These are phyloP conservation scores for Artemisia annua DNA, from an alignment of 129 eudicot genomes.

Conservation along the genomic window DNA sequence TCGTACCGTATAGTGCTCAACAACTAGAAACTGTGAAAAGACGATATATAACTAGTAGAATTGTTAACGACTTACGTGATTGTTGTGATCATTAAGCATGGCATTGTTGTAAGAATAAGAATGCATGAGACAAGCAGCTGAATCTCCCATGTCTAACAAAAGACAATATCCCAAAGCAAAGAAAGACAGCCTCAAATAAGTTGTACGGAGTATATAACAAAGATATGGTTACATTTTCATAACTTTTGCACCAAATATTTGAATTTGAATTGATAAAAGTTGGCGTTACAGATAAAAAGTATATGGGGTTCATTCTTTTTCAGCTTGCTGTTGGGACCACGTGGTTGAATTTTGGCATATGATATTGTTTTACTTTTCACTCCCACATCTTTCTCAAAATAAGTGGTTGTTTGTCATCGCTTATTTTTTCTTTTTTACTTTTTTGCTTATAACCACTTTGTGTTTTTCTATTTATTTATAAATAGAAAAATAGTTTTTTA, in stretches of 20 bases:
- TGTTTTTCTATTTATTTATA: too few species aligned
- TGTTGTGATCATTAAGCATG: slow-evolving; percentile 31
- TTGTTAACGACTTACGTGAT: background rate
- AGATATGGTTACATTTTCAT: slow-evolving; percentile 4
- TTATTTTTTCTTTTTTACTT: too few species aligned
- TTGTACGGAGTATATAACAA: background rate
- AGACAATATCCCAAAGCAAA: slow-evolving; percentile 3
- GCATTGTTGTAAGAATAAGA: slow-evolving; percentile 48
- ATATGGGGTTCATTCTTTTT: slow-evolving; percentile 19
- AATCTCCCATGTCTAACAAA: slow-evolving; percentile 51
- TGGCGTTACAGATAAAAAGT: slow-evolving; percentile 14
- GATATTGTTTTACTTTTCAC: too few species aligned
- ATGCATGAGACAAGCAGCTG: slow-evolving; percentile 59
- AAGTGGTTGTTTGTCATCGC: too few species aligned
- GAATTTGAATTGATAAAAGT: slow-evolving; percentile 22
- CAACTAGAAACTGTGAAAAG: too few species aligned
- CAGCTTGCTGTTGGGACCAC: slow-evolving; percentile 16
- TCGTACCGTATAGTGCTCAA: too few species aligned
- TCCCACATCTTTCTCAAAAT: too few species aligned
- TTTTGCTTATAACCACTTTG: too few species aligned
- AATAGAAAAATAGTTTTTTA: too few species aligned
- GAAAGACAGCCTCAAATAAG: background rate
- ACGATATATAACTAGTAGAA: too few species aligned
- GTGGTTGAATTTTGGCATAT: background rate
- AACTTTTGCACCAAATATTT: slow-evolving; percentile 12